Conservation (phyloP, 1,139 yeast genomes). For the Lodderomyces margitis region DNA sequence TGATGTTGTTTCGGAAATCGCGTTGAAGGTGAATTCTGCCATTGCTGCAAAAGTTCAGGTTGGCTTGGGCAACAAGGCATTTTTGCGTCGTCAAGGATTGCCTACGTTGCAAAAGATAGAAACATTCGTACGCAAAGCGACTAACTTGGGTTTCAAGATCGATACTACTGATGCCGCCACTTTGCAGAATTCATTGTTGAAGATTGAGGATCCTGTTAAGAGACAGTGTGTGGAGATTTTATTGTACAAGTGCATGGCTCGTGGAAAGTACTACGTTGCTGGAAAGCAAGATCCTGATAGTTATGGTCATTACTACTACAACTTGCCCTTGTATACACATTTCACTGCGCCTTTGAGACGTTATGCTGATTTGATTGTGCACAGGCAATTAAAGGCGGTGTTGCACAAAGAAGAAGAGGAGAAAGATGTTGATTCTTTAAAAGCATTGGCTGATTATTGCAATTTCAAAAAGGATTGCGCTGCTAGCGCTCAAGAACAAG, state of each 20-base stretch:
- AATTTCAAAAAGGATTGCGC: slow-evolving; percentile 96
- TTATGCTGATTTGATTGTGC: slow-evolving; percentile 90
- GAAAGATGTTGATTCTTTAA: slow-evolving; percentile 65
- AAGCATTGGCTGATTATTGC: slow-evolving; percentile 86
- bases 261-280: slow-evolving; percentile 86
- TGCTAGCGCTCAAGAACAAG: slow-evolving; percentile 89
- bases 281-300: slow-evolving; percentile 83
- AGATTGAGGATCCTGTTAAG: slow-evolving; percentile 59
- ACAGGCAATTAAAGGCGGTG: slow-evolving; percentile 79
- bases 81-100: slow-evolving; percentile 82
- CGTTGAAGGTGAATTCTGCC: slow-evolving; percentile 78
- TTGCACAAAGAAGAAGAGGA: slow-evolving; percentile 33
- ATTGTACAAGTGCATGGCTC: slow-evolving; percentile 75
- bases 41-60: slow-evolving; percentile 82
- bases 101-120: slow-evolving; percentile 85
- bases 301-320: slow-evolving; percentile 75
- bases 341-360: slow-evolving; percentile 91
- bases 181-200: slow-evolving; percentile 67
- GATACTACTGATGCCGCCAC: slow-evolving; percentile 77
- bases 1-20: slow-evolving; percentile 68
- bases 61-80: slow-evolving; percentile 73
- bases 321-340: slow-evolving; percentile 85
- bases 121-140: slow-evolving; percentile 69
- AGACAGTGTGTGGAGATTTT: slow-evolving; percentile 79
- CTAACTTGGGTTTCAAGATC: slow-evolving; percentile 62